A percentile compares a stretch with the other conserved stretches of the same genome.
Conservation (phyloP, 1,284 basidiomycete species). For the Irpex rosettiformis region DNA sequence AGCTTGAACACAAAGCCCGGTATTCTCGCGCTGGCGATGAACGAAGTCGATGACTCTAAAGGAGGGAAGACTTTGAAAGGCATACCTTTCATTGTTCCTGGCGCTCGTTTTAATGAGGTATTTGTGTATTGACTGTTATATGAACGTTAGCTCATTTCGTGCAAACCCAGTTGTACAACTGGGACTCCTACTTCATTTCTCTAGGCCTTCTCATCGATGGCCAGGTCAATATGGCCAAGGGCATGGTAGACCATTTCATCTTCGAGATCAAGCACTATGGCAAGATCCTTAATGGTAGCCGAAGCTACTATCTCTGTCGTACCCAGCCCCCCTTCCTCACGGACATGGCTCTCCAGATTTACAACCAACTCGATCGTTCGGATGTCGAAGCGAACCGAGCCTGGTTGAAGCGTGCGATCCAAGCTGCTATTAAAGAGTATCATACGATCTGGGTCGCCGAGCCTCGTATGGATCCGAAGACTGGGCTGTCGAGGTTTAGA, state of each 20-base stretch:
- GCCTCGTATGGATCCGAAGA: slow-evolving; percentile 90
- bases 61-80: slow-evolving; percentile 84
- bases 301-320: slow-evolving; percentile 90
- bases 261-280: slow-evolving; percentile 98
- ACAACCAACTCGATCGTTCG: slow-evolving; percentile 88
- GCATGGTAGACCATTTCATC: slow-evolving; percentile 98
- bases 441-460: slow-evolving; percentile 95
- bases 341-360: slow-evolving; percentile 97
- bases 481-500: slow-evolving; percentile 90
- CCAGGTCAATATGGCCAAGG: slow-evolving; percentile 90
- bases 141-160: not conserved
- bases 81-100: slow-evolving; percentile 95
- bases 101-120: slow-evolving; percentile 97
- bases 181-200: slow-evolving; percentile 94
- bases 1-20: slow-evolving; percentile 93
- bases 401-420: slow-evolving; percentile 94
- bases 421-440: slow-evolving; percentile 98
- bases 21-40: slow-evolving; percentile 94
- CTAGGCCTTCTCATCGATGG: slow-evolving; percentile 95
- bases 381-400: slow-evolving; percentile 79
- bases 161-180: slow-evolving; percentile 70
- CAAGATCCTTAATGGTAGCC: slow-evolving; percentile 80
- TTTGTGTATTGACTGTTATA: not conserved
- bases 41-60: slow-evolving; percentile 79
- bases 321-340: slow-evolving; percentile 98